These are phyloP conservation scores for Kazachstania taianensis DNA, from an alignment of 805 yeast species.

Conservation along the genomic window DNA sequence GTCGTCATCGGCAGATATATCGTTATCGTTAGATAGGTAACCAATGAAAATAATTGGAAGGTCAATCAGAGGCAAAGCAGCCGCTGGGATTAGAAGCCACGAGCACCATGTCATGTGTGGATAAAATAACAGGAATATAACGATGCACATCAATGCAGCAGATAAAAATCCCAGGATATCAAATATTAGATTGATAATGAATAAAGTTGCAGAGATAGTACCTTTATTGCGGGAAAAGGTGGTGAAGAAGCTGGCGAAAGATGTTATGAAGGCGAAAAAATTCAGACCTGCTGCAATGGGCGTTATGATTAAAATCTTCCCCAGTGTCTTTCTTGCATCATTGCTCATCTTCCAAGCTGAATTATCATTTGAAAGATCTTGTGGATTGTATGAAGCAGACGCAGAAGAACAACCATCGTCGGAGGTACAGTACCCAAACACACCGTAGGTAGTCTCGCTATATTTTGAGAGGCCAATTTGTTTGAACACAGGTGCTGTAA, in stretches of 20 bases:
- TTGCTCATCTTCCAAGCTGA: conserved; percentile 41
- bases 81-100: conserved; percentile 63
- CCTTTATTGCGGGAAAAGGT: conserved; percentile 10
- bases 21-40: conserved; percentile 11
- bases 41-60: conserved; percentile 41
- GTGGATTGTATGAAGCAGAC: conserved; percentile 36
- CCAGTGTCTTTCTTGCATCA: conserved; percentile 40
- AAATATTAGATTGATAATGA: conserved; percentile 37
- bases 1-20: background rate
- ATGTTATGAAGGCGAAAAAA: conserved; percentile 35
- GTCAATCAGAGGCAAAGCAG: conserved; percentile 43
- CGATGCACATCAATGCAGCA: conserved; percentile 45
- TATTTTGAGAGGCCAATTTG: conserved; percentile 42
- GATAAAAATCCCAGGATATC: conserved; percentile 42
- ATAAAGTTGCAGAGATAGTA: conserved; percentile 20
- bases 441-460: conserved; percentile 43
- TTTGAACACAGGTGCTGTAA: conserved; percentile 50
- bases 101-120: conserved; percentile 65
- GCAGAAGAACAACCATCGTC: conserved; percentile 35
- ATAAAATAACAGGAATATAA: conserved; percentile 46
- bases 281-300: conserved; percentile 63
- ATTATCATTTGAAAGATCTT: conserved; percentile 23
- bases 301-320: conserved; percentile 44
- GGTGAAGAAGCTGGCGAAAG: conserved; percentile 29
- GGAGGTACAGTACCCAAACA: conserved; percentile 51